Evolutionary conservation across 768 basidiomycete species (phyloP).

Genomic region (Russula ochroleuca): DNA sequence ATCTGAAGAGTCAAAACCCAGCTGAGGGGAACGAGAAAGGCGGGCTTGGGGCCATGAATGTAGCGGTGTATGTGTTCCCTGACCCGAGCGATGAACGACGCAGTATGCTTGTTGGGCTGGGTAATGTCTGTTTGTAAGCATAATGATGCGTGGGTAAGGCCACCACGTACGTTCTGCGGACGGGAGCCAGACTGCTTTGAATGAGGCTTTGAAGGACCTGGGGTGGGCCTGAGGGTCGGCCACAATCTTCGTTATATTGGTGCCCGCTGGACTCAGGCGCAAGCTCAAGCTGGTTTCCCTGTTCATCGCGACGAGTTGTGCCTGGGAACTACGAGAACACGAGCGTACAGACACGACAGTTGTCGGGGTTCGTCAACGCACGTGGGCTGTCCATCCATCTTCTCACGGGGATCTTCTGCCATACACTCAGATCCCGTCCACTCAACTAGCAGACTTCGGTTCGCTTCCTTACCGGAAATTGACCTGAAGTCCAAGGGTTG

Average conservation of each 20-base stretch:
- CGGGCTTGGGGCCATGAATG: background rate
- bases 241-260: background rate
- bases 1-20: constrained; percentile 2
- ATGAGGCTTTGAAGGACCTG: too few relatives aligned
- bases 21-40: constrained; percentile 5
- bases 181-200: background rate
- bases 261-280: background rate
- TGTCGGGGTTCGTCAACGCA: too few relatives aligned
- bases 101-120: background rate
- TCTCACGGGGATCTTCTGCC: too few relatives aligned
- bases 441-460: too few relatives aligned
- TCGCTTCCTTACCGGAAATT: too few relatives aligned
- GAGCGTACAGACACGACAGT: too few relatives aligned
- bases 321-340: too few relatives aligned
- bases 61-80: background rate
- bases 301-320: background rate
- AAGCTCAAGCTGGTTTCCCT: background rate
- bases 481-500: too few relatives aligned
- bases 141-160: background rate
- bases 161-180: constrained; percentile 2
- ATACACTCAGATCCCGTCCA: too few relatives aligned
- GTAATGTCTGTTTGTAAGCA: background rate
- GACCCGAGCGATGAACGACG: too few relatives aligned
- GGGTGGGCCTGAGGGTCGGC: background rate
- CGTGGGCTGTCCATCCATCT: too few relatives aligned